Evolutionary conservation across 208 protist genomes (phyloP).

Genomic region (Trypanosoma caninum): DNA sequence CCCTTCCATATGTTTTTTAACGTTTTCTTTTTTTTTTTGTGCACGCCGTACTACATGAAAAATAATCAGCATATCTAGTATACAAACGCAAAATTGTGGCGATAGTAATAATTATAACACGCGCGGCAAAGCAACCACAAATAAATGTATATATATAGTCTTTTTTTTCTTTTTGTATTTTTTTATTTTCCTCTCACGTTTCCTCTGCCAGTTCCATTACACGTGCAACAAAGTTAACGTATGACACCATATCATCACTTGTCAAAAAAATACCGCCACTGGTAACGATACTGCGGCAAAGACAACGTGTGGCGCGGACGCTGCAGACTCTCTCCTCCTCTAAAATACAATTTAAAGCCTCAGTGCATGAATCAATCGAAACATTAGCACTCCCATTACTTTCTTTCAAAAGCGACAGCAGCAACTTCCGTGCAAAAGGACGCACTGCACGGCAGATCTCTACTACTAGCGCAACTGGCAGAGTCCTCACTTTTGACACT

Average conservation of each 20-base stretch:
- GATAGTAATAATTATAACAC: no score
- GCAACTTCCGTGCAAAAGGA: slow-evolving; percentile 46
- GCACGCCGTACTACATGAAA: no score
- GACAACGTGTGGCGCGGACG: slow-evolving; percentile 23
- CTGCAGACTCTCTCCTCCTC: slow-evolving; percentile 31
- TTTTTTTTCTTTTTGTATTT: background rate
- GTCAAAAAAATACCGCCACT: background rate
- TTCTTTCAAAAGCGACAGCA: slow-evolving; percentile 40
- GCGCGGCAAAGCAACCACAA: no score
- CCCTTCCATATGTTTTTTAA: no score
- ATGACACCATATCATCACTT: background rate
- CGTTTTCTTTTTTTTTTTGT: no score
- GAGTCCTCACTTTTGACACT: background rate
- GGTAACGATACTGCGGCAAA: slow-evolving; percentile 20
- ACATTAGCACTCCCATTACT: slow-evolving; percentile 11
- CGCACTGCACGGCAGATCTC: slow-evolving; percentile 47
- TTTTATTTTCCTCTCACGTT: background rate
- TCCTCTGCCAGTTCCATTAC: slow-evolving; percentile 1
- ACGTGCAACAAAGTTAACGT: slow-evolving; percentile 7
- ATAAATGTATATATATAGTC: no score
- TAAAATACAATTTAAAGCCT: slow-evolving; percentile 63
- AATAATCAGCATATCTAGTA: no score
- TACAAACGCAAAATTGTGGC: no score
- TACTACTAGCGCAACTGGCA: slow-evolving; percentile 15
- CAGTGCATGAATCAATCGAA: slow-evolving; percentile 33